Conservation (phyloP, 1,139 yeast genomes). For the Saccharomyces hybrid region DNA sequence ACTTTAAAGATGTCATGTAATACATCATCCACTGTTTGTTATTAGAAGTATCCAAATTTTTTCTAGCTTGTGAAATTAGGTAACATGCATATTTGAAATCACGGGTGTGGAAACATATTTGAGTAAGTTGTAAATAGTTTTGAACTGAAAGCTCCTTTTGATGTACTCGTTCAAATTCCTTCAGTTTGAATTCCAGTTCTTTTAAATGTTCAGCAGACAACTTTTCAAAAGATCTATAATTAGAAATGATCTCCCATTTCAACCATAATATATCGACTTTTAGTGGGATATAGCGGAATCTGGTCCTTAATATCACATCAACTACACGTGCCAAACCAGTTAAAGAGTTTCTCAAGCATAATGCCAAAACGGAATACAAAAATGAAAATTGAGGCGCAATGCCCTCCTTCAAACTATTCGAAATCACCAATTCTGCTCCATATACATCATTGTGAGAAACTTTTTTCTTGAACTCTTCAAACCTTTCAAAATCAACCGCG, state of each 20-base stretch:
- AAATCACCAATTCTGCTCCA: conserved; percentile 12
- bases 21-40: conserved; percentile 17
- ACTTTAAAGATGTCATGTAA: conserved; percentile 19
- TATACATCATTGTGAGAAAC: conserved; percentile 9
- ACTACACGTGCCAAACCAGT: conserved; percentile 14
- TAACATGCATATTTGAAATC: conserved; percentile 10
- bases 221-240: conserved; percentile 1
- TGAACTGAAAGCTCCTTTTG: conserved; percentile 6
- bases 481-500: neutral
- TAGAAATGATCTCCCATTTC: conserved; percentile 9
- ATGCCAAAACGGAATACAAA: conserved; percentile 16
- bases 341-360: conserved; percentile 11
- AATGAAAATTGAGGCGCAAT: conserved; percentile 19
- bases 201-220: neutral
- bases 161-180: conserved; percentile 11
- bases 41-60: conserved; percentile 8
- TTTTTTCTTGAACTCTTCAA: conserved; percentile 1
- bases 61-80: conserved; percentile 9
- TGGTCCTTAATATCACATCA: conserved; percentile 13
- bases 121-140: conserved; percentile 19
- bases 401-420: conserved; percentile 18
- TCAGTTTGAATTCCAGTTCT: conserved; percentile 5
- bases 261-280: conserved; percentile 23
- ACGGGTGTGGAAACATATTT: conserved; percentile 10
- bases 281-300: conserved; percentile 14